phyloP scores from a whole-genome alignment of 352 stramenopile species.

The Stramenopiles sp. region DNA sequence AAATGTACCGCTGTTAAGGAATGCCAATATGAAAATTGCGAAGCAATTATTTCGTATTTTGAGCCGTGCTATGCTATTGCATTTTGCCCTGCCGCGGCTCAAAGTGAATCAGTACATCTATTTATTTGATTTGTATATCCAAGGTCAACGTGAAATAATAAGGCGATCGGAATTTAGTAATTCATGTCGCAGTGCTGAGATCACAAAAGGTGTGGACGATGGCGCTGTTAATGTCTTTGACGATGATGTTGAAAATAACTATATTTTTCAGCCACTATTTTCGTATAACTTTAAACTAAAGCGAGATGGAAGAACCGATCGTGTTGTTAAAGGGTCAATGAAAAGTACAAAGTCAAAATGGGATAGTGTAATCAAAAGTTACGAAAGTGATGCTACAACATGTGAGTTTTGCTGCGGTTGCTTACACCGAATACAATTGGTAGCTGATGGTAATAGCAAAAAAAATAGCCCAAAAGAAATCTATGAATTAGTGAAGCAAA shows the following conservation, averaged over 20 bases:
- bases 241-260: background rate
- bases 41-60: background rate
- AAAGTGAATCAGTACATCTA: background rate
- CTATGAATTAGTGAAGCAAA: background rate
- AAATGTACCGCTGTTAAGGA: background rate
- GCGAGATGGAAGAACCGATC: background rate
- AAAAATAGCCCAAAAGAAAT: slow-evolving; percentile 10
- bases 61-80: background rate
- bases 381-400: background rate
- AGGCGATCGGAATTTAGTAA: background rate
- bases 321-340: background rate
- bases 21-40: background rate
- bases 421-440: background rate
- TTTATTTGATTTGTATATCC: slow-evolving; percentile 8
- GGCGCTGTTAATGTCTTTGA: background rate
- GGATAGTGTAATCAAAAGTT: background rate
- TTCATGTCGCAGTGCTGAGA: background rate
- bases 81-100: background rate
- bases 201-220: background rate
- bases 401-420: slow-evolving; percentile 4
- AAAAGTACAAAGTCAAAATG: background rate
- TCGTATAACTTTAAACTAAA: background rate
- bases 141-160: background rate
- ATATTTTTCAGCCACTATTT: background rate
- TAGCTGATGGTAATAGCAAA: background rate